Conservation (phyloP, 2,329 filamentous ascomycete species). For the Tolypocladium capitatum region DNA sequence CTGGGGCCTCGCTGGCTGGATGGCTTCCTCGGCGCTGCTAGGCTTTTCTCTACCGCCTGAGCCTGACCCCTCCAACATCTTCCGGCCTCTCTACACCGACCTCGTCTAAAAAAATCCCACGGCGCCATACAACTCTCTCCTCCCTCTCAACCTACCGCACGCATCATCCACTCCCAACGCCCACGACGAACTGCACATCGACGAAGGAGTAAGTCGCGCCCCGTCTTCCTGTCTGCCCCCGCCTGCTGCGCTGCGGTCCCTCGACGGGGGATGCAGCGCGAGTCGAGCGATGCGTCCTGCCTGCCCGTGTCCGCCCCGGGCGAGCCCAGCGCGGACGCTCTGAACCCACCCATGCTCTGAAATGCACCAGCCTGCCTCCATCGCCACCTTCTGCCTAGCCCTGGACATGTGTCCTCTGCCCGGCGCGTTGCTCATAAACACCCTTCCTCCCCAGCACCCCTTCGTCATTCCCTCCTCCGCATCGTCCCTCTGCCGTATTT, state of each 20-base stretch:
- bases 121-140: constrained; percentile 3
- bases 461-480: neutral
- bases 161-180: constrained; percentile 1
- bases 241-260: neutral
- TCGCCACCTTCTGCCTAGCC: constrained; percentile 4
- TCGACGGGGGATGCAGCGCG: neutral
- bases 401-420: constrained; percentile 13
- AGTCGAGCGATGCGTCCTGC: neutral
- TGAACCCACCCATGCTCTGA: constrained; percentile 6
- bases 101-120: constrained; percentile 3
- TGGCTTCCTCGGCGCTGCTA: neutral
- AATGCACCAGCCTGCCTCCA: constrained; percentile 5
- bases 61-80: neutral
- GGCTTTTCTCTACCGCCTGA: neutral
- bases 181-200: constrained; percentile 3
- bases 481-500: neutral
- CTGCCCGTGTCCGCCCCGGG: neutral
- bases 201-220: constrained; percentile 7
- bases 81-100: constrained; percentile 1
- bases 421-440: constrained; percentile 4
- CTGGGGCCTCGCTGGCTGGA: neutral
- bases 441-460: neutral
- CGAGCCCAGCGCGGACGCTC: neutral
- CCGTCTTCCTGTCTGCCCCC: neutral
- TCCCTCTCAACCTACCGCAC: constrained; percentile 1